Evolutionary conservation across 192 early-diverging fungal genomes (phyloP).

Genomic region (Coemansia sp.): DNA sequence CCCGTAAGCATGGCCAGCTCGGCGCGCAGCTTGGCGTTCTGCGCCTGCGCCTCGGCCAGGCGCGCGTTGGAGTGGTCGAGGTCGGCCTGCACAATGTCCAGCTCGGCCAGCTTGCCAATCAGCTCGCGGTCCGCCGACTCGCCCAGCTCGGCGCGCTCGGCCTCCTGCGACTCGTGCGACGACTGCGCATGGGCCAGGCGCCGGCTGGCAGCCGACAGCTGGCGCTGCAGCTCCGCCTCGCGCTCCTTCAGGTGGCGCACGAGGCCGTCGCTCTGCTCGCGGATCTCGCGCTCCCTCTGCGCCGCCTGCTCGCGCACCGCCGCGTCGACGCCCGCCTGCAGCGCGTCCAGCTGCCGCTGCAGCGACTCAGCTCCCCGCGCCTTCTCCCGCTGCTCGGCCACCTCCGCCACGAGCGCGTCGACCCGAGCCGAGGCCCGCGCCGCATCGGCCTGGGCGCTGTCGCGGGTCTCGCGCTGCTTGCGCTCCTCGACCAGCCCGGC

Average conservation of each 20-base stretch:
- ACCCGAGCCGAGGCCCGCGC: slow-evolving; percentile 42
- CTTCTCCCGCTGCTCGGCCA: slow-evolving; percentile 57
- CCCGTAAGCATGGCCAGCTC: slow-evolving; percentile 38
- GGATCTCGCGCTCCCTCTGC: slow-evolving; percentile 70
- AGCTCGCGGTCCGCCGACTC: slow-evolving; percentile 70
- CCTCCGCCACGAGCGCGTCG: slow-evolving; percentile 55
- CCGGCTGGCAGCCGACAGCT: slow-evolving; percentile 76
- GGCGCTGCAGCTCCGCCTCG: slow-evolving; percentile 78
- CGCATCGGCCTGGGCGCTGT: slow-evolving; percentile 11
- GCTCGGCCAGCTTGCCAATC: slow-evolving; percentile 74
- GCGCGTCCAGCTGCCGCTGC: not conserved
- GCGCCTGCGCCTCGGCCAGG: slow-evolving; percentile 63
- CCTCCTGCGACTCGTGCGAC: slow-evolving; percentile 58
- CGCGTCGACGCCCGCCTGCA: slow-evolving; percentile 57
- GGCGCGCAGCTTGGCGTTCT: slow-evolving; percentile 60
- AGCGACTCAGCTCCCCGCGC: slow-evolving; percentile 19
- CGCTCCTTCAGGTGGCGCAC: slow-evolving; percentile 80
- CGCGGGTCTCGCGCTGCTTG: not conserved
- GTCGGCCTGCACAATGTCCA: slow-evolving; percentile 86
- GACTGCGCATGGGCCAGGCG: slow-evolving; percentile 66
- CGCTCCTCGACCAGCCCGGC: slow-evolving; percentile 46
- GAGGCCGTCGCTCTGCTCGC: slow-evolving; percentile 74
- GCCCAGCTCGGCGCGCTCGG: slow-evolving; percentile 52
- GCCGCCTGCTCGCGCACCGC: slow-evolving; percentile 66
- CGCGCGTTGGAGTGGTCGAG: slow-evolving; percentile 77